Evolutionary conservation across 192 early-diverging fungal genomes (phyloP), one percentile per base, ranked within the genome.

Genomic region (Phlyctochytrium arcticum): DNA sequence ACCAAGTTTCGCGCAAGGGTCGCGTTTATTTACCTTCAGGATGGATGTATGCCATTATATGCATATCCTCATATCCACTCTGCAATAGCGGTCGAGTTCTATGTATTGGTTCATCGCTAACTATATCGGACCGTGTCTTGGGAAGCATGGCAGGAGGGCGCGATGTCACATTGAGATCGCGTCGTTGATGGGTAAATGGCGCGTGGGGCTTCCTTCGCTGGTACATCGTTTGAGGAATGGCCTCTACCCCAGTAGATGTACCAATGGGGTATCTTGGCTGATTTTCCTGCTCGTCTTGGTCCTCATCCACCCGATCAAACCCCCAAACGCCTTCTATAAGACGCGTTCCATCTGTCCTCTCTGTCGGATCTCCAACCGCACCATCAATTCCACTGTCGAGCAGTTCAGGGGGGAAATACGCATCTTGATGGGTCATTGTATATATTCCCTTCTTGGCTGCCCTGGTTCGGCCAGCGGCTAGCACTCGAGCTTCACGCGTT

Each of bases 1-100:
- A n/a, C n/a, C n/a, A n/a, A n/a, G n/a, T n/a, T n/a, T n/a, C n/a
- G n/a, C n/a, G n/a, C n/a, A n/a, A n/a, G n/a, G n/a, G n/a, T n/a
- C n/a, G n/a, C n/a, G n/a, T n/a, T n/a, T 23, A 19, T 31, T 26
- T 60, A 55, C 57, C 46, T 29, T n/a, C 17, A 65, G 39, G 26
- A 34, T 49, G 58, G 15, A 75, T 31, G 26, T 57, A 67, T 5
- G 74, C 74, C 64, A 75, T 70, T 8, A 75, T 44, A 63, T 75
- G 74, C 73, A 74, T 74, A 36, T 62, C 68, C 6, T 39, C 34
- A 33, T 49, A 73, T 12, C 61, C 64, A 8, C 26, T 5, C 24
- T 71, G 46, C 9, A 19, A n/a, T 3, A 67, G 15, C 35, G 68
- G 60, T 48, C 54, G 60, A 32, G 51, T 31, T 34, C 42, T 29